Evolutionary conservation across 129 eudicot genomes (phyloP).

Genomic region (Flaveria ramosissima): DNA sequence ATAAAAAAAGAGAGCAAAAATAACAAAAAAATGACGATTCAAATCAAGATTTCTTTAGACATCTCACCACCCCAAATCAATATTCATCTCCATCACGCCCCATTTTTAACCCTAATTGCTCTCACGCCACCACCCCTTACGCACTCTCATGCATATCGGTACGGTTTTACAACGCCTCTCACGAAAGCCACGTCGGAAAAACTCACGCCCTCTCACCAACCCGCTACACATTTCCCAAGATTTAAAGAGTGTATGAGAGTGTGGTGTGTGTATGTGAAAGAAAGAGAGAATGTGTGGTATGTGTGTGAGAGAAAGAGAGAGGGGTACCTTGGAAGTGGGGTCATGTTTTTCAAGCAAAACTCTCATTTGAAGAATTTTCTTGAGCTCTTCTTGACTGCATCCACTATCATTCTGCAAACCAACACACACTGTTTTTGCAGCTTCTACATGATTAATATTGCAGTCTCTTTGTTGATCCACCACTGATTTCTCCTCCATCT

Average conservation of each 20-base stretch:
- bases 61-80: too few species aligned
- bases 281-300: constrained; percentile 11
- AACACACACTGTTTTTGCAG: constrained; percentile 15
- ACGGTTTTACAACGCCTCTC: too few species aligned
- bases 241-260: background rate
- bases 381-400: constrained; percentile 38
- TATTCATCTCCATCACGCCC: too few species aligned
- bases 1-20: too few species aligned
- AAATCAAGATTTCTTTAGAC: too few species aligned
- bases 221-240: too few species aligned
- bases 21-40: too few species aligned
- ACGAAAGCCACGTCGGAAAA: too few species aligned
- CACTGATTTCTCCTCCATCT: constrained; percentile 38
- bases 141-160: too few species aligned
- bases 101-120: too few species aligned
- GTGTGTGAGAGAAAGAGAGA: constrained; percentile 9
- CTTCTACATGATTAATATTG: constrained; percentile 7
- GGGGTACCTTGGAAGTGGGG: constrained; percentile 64
- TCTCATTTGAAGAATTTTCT: constrained; percentile 52
- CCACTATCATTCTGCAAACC: constrained; percentile 18
- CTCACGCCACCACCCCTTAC: too few species aligned
- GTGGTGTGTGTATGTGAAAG: background rate
- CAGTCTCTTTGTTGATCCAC: constrained; percentile 36
- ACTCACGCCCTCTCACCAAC: too few species aligned
- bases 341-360: constrained; percentile 58